Conservation (phyloP, 805 yeast species). For the Saccharomycopsis synnaedendra region DNA sequence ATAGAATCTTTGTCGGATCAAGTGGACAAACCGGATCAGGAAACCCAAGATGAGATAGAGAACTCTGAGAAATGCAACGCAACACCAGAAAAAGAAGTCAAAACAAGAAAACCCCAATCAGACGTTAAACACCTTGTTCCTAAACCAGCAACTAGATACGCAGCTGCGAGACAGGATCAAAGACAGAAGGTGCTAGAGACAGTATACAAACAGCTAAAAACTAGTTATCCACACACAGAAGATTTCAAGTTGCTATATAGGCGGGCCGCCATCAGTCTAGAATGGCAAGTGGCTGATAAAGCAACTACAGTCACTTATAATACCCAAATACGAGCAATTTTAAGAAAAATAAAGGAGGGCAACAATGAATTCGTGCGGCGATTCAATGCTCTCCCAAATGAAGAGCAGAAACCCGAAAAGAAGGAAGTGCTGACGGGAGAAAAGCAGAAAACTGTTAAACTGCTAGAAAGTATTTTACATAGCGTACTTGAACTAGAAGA, state of each 20-base stretch:
- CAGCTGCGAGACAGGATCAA: no score
- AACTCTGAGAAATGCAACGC: no score
- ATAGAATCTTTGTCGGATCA: no score
- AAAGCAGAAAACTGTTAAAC: neutral
- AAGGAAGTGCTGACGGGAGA: neutral
- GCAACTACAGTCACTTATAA: constrained; percentile 6
- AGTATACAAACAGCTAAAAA: no score
- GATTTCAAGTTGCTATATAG: constrained; percentile 1
- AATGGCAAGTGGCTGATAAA: constrained; percentile 9
- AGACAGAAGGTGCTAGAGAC: no score
- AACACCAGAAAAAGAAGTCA: no score
- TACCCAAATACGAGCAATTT: constrained; percentile 4
- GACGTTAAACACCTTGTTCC: no score
- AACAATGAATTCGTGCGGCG: constrained; percentile 1
- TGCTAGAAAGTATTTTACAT: constrained; percentile 2
- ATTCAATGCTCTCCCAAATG: neutral
- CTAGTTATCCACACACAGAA: no score
- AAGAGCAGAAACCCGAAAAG: neutral
- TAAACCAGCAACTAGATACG: no score
- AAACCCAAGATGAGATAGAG: no score
- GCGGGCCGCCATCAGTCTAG: constrained; percentile 5
- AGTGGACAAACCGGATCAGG: no score
- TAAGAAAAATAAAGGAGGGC: constrained; percentile 7
- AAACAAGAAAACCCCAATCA: no score
- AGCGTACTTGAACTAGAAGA: neutral